Evolutionary conservation across 1,284 basidiomycete genomes (phyloP).

Genomic region (Cutaneotrichosporon daszewskae): DNA sequence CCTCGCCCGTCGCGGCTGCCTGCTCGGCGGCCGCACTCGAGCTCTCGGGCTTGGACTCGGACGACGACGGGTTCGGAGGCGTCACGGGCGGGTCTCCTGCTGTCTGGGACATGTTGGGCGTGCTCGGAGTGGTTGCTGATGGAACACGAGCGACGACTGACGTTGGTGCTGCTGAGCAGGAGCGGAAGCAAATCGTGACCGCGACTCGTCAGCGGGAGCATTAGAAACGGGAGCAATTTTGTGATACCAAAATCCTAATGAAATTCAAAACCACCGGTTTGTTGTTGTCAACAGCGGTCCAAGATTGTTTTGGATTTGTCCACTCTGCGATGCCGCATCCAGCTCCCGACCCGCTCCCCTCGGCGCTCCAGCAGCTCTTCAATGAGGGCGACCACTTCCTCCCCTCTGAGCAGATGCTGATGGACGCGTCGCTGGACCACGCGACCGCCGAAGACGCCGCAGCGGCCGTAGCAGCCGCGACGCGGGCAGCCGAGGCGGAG

Average conservation of each 20-base stretch:
- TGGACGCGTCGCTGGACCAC: background rate
- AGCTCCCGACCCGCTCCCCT: slow-evolving; percentile 8
- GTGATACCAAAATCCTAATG: too few relatives aligned
- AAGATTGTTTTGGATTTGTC: background rate
- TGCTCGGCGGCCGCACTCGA: slow-evolving; percentile 10
- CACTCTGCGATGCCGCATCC: slow-evolving; percentile 10
- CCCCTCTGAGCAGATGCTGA: slow-evolving; percentile 1
- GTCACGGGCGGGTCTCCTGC: slow-evolving; percentile 15
- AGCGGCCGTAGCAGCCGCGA: slow-evolving; percentile 1
- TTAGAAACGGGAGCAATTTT: too few relatives aligned
- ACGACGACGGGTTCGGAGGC: slow-evolving; percentile 8
- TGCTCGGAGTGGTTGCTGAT: background rate
- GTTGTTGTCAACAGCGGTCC: background rate
- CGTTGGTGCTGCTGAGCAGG: background rate
- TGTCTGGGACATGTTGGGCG: slow-evolving; percentile 16
- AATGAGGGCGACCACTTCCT: slow-evolving; percentile 14
- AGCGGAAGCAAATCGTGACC: slow-evolving; percentile 15
- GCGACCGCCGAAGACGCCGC: background rate
- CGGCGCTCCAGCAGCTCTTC: slow-evolving; percentile 14
- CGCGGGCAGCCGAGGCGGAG: background rate
- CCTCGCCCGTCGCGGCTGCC: slow-evolving; percentile 12
- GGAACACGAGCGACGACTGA: background rate
- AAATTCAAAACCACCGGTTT: too few relatives aligned
- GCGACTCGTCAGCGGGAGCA: slow-evolving; percentile 18
- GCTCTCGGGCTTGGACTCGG: slow-evolving; percentile 11